Base-by-base conservation (phyloP, 2,329 filamentous ascomycete genomes). In the Fusarium sp. region DNA sequence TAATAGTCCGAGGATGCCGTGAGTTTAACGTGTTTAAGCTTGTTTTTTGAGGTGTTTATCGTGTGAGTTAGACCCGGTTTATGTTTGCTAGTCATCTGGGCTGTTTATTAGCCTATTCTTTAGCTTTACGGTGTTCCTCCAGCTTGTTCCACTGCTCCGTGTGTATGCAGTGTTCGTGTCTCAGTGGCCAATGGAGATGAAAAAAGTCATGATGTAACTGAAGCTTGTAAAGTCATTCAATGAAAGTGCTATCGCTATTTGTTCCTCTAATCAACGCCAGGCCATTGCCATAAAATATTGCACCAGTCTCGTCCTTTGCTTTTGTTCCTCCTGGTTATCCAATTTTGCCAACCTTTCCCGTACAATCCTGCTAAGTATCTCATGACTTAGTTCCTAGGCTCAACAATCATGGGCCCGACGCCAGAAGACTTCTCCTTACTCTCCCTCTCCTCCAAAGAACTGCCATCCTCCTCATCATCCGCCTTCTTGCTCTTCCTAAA, bases 1-100 rank as follows among this genome's bases (percentile, higher is more conserved):
- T 2, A 5, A 21, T 6, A 52, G 38, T 40, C 64, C 66, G 42
- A 30, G 15, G 10, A 15, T 12, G 38, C 64, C 64, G 64, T 23
- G 15, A 69, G 57, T 32, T 21, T 69, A 65, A 38, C 10, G 6
- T 30, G 40, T 49, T 69, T 69, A 69, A 70, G 67, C 67, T 70
- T 69, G 67, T 64, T 69, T 69, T 57, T 64, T 50, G 30, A 25
- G n/a, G 9, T 35, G 19, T 46, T 47, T 52, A 21, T 38, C 43
- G 23, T 37, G 23, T 18, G 33, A 9, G 4, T 2, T 53, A 3
- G 19, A 15, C 21, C 44, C 30, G 32, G 64, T 40, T n/a, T 10
- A 54, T 11, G 30, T 11, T 52, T 35, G 9, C n/a, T 35, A 5
- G 30, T 15, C 30, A 37, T 18, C 11, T 19, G 18, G 28, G 3